Base-by-base conservation (phyloP, 164 flowering plant genomes). In the Vitis vinifera region DNA sequence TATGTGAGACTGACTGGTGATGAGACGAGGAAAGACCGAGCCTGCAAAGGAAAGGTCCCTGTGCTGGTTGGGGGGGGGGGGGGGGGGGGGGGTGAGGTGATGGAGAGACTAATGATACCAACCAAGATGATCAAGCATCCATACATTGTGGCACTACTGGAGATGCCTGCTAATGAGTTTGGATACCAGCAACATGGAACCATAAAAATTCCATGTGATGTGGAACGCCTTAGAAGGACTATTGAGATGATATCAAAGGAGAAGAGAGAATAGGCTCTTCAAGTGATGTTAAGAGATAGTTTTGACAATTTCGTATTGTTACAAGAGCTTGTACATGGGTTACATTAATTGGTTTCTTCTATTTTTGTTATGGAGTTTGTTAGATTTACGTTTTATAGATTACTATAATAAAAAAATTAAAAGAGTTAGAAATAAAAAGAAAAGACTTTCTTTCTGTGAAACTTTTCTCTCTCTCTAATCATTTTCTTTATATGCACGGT, bases 11-110 rank as follows among this genome's bases (percentile, higher is more conserved):
- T 66, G 59, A 16, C 10, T 3, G 29, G 6, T 31, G 37, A 31
- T 5, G 4, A 31, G 5, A 31, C 4, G 5, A 3, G 10, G 55
- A 23, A 11, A 0, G 61, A 62, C 1, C 57, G 61, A 11, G 62
- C n/a, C 15, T 65, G 67, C 3, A 71, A 70, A 57, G 82, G 82
- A 23, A 67, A 51, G 50, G 75, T 79, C 11, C 82, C 82, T 15
- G 51, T 79, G 64, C 55, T 79, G 27, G 79, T 76, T 7, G 82
- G 79, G 48, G n/a, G n/a, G n/a, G n/a, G n/a, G n/a, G n/a, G n/a
- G n/a, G n/a, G n/a, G n/a, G n/a, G n/a, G n/a, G 55, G 17, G 16
- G 77, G 27, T 16, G 72, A 19, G n/a, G 16, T 2, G 13, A 64
- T 64, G 65, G 73, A 79, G 79, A 73, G 74, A 65, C 50, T 79